Percentiles rank a stretch among this genome's conserved stretches.
Evolutionary conservation across 306 rosid genomes (phyloP).

Genomic region (Calophaca sinica): DNA sequence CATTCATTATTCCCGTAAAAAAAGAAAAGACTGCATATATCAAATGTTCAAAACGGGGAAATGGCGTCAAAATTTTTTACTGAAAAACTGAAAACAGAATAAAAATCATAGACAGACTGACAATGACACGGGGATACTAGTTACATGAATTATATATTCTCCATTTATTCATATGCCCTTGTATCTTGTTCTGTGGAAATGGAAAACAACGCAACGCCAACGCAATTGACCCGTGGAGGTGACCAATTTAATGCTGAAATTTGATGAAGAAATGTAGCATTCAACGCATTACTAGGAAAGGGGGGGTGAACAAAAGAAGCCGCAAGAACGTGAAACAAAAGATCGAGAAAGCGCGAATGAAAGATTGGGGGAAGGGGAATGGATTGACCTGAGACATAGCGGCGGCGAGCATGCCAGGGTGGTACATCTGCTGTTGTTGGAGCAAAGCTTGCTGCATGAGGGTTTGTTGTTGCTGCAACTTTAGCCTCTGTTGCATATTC

Average conservation of each 20-base stretch:
- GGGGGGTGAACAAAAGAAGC: no score
- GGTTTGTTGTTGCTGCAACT: slow-evolving; percentile 73
- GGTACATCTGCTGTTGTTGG: slow-evolving; percentile 79
- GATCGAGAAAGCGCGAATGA: background rate
- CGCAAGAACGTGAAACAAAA: background rate
- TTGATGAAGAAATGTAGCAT: background rate
- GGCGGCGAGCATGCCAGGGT: slow-evolving; percentile 79
- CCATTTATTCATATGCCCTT: background rate
- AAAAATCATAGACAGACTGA: background rate
- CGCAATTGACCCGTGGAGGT: slow-evolving; percentile 1
- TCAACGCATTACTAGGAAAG: background rate
- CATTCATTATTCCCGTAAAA: slow-evolving; percentile 5
- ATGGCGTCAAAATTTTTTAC: background rate
- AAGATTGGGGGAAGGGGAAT: background rate
- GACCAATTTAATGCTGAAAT: background rate
- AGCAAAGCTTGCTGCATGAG: slow-evolving; percentile 82
- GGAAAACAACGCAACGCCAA: background rate
- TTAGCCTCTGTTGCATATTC: slow-evolving; percentile 76
- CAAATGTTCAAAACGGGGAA: slow-evolving; percentile 2
- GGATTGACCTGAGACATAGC: slow-evolving; percentile 69
- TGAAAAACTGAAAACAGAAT: background rate
- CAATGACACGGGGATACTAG: slow-evolving; percentile 16
- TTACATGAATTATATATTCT: background rate
- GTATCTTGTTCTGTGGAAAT: background rate
- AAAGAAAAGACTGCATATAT: background rate